Conservation (phyloP, 768 basidiomycete genomes). For the Pleurotus sapidus region DNA sequence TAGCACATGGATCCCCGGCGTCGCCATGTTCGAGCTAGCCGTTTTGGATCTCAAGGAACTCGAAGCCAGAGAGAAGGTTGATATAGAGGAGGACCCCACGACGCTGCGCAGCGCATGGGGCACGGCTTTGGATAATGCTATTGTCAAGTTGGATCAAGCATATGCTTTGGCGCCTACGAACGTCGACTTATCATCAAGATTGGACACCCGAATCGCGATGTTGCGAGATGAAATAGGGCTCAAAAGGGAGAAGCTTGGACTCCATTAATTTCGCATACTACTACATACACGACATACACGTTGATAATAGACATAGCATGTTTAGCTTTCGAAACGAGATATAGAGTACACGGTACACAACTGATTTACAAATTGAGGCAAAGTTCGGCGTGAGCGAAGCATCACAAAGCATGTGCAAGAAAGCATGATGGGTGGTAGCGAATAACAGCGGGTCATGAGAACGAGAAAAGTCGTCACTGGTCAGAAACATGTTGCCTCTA, state of each 20-base stretch:
- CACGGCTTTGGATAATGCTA: conserved; percentile 43
- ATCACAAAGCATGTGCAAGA: too few relatives aligned
- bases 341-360: too few relatives aligned
- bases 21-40: conserved; percentile 68
- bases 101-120: conserved; percentile 37
- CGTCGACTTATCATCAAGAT: conserved; percentile 61
- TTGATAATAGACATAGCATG: background rate
- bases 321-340: background rate
- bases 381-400: too few relatives aligned
- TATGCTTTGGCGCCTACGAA: conserved; percentile 45
- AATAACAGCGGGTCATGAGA: too few relatives aligned
- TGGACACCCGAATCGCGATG: conserved; percentile 71
- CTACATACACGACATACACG: too few relatives aligned
- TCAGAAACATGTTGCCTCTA: too few relatives aligned
- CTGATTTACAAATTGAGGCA: too few relatives aligned
- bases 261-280: conserved; percentile 4
- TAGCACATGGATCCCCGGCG: conserved; percentile 66
- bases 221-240: conserved; percentile 63
- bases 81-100: conserved; percentile 28
- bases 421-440: too few relatives aligned
- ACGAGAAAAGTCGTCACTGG: too few relatives aligned
- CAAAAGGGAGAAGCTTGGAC: conserved; percentile 51
- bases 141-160: conserved; percentile 49
- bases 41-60: conserved; percentile 67
- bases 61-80: conserved; percentile 27